Percentiles rank a stretch among this genome's conserved stretches.
These are phyloP conservation scores for Fraxinus greggii DNA, from an alignment of 305 asterid species.

Conservation along the genomic window DNA sequence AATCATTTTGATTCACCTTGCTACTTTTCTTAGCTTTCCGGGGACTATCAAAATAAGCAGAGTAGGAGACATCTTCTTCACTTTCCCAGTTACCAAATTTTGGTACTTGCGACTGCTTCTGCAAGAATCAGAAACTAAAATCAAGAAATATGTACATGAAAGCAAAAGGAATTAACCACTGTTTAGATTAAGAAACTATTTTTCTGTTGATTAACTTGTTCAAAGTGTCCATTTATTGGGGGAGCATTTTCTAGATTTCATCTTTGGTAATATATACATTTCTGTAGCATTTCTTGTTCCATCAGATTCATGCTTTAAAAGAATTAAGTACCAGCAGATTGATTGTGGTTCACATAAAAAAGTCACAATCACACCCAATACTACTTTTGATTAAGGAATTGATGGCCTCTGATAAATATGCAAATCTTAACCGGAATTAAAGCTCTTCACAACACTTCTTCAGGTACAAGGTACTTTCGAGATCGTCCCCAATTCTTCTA, in stretches of 20 bases:
- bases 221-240: neutral
- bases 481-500: neutral
- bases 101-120: slow-evolving; percentile 51
- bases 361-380: neutral
- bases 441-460: neutral
- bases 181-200: neutral
- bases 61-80: slow-evolving; percentile 56
- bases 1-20: slow-evolving; percentile 39
- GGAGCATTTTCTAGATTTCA: neutral
- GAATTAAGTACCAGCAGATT: neutral
- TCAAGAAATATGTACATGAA: neutral
- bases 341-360: neutral
- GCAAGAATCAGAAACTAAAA: slow-evolving; percentile 18
- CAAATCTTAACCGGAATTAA: neutral
- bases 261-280: neutral
- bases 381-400: neutral
- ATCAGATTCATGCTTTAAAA: neutral
- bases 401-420: neutral
- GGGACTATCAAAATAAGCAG: slow-evolving; percentile 58
- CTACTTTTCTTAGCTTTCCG: slow-evolving; percentile 43
- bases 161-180: neutral
- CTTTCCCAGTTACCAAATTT: slow-evolving; percentile 71
- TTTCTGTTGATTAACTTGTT: neutral
- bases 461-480: neutral
- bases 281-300: neutral